Conservation (phyloP, 2,329 filamentous ascomycete species). For the Penicillium aurantiogriseum region DNA sequence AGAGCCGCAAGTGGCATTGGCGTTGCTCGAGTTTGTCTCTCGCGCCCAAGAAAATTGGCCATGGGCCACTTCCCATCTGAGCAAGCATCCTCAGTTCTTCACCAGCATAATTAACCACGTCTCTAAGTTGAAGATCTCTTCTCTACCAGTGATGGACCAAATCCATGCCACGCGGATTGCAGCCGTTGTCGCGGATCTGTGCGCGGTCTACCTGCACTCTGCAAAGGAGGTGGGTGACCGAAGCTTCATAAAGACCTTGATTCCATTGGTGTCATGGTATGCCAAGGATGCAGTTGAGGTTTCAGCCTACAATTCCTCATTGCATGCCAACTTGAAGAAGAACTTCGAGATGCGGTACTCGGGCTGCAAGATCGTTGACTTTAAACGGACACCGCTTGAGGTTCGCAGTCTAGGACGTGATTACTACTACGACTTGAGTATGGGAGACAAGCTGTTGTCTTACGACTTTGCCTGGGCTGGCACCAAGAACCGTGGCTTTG, state of each 20-base stretch:
- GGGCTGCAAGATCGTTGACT: slow-evolving; percentile 69
- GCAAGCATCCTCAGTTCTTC: slow-evolving; percentile 72
- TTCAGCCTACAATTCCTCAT: slow-evolving; percentile 79
- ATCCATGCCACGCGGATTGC: slow-evolving; percentile 69
- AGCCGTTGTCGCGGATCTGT: slow-evolving; percentile 79
- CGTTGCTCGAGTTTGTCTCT: slow-evolving; percentile 82
- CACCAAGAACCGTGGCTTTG: slow-evolving; percentile 67
- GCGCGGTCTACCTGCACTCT: slow-evolving; percentile 87
- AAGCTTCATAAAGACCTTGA: slow-evolving; percentile 66
- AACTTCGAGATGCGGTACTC: slow-evolving; percentile 80
- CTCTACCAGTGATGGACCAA: slow-evolving; percentile 45
- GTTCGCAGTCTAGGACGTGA: slow-evolving; percentile 66
- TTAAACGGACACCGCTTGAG: slow-evolving; percentile 72
- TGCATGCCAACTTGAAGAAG: slow-evolving; percentile 79
- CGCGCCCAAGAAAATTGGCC: slow-evolving; percentile 93
- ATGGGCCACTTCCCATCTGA: slow-evolving; percentile 81
- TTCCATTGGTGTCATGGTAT: slow-evolving; percentile 75
- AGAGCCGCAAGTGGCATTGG: slow-evolving; percentile 64
- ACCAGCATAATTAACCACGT: slow-evolving; percentile 70
- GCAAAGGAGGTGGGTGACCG: slow-evolving; percentile 72
- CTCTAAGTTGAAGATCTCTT: slow-evolving; percentile 55
- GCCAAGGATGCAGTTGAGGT: slow-evolving; percentile 73
- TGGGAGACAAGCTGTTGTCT: slow-evolving; percentile 72
- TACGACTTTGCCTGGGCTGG: slow-evolving; percentile 78
- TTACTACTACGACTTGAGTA: slow-evolving; percentile 80